A percentile compares a stretch with the other conserved stretches of the same genome.
Evolutionary conservation across 306 rosid genomes (phyloP).

Genomic region (Gastrolobium bilobum): DNA sequence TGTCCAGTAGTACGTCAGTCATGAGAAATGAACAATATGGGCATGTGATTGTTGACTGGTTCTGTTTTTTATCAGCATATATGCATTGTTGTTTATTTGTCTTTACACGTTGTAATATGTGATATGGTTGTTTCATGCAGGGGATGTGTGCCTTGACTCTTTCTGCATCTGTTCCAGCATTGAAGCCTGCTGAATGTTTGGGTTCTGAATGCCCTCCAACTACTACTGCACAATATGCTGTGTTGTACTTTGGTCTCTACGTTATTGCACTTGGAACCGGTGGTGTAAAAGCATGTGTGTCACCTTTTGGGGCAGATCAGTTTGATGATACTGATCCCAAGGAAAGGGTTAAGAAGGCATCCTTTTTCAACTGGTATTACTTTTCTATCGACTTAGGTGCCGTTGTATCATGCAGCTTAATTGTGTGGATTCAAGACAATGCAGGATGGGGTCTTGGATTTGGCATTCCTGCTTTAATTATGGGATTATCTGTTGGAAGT

Average conservation of each 20-base stretch:
- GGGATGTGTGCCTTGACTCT: slow-evolving; percentile 89
- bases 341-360: slow-evolving; percentile 81
- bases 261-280: slow-evolving; percentile 93
- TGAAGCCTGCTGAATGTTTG: slow-evolving; percentile 79
- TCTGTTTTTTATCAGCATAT: background rate
- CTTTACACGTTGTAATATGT: background rate
- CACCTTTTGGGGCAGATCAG: slow-evolving; percentile 92
- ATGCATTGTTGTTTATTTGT: background rate
- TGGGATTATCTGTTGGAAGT: slow-evolving; percentile 75
- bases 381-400: slow-evolving; percentile 91
- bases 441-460: slow-evolving; percentile 96
- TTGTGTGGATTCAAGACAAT: slow-evolving; percentile 95
- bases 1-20: background rate
- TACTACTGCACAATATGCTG: slow-evolving; percentile 70
- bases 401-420: slow-evolving; percentile 71
- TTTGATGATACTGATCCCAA: slow-evolving; percentile 86
- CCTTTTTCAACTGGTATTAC: slow-evolving; percentile 95
- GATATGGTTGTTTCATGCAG: slow-evolving; percentile 57
- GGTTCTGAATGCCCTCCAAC: slow-evolving; percentile 80
- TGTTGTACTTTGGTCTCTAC: slow-evolving; percentile 87
- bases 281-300: slow-evolving; percentile 90
- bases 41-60: slow-evolving; percentile 1
- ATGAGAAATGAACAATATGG: background rate
- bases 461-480: slow-evolving; percentile 87
- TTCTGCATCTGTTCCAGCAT: slow-evolving; percentile 74